A percentile compares a stretch with the other conserved stretches of the same genome.
Evolutionary conservation across 768 basidiomycete species (phyloP).

Genomic region (Xerocomus spinulosus): DNA sequence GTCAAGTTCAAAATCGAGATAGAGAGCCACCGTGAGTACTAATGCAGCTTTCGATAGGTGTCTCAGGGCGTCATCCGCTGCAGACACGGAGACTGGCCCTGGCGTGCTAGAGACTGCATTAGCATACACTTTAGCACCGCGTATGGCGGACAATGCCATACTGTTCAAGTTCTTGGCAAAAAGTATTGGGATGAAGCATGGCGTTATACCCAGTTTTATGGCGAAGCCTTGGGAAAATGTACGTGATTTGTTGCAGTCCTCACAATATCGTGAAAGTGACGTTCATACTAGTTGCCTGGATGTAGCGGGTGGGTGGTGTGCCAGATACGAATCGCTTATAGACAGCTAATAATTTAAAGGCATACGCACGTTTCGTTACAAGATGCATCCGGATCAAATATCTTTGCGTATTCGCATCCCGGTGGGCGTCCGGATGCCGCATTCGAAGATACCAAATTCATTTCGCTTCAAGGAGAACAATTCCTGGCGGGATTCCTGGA

Average conservation of each 20-base stretch:
- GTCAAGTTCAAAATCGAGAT: constrained; percentile 69
- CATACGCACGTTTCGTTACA: constrained; percentile 91
- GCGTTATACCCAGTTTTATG: constrained; percentile 95
- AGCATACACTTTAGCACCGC: constrained; percentile 70
- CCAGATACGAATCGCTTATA: constrained; percentile 8
- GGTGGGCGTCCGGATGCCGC: constrained; percentile 65
- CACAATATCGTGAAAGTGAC: constrained; percentile 4
- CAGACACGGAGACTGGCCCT: constrained; percentile 91
- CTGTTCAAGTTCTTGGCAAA: constrained; percentile 93
- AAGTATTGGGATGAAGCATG: constrained; percentile 84
- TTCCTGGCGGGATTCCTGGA: constrained; percentile 93
- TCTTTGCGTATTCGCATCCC: constrained; percentile 67
- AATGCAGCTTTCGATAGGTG: neutral
- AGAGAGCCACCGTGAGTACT: constrained; percentile 75
- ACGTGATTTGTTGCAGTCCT: constrained; percentile 25
- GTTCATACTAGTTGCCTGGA: constrained; percentile 71
- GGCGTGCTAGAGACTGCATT: constrained; percentile 86
- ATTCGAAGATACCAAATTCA: constrained; percentile 76
- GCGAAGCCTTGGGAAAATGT: constrained; percentile 95
- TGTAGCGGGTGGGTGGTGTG: constrained; percentile 72
- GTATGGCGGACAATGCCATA: constrained; percentile 89
- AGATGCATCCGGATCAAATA: constrained; percentile 61
- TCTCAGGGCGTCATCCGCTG: constrained; percentile 1
- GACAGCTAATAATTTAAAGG: constrained; percentile 33
- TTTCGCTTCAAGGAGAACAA: constrained; percentile 80